Conservation (phyloP, 2,329 filamentous ascomycete species). For the Hawksworthiomyces lignivorus region DNA sequence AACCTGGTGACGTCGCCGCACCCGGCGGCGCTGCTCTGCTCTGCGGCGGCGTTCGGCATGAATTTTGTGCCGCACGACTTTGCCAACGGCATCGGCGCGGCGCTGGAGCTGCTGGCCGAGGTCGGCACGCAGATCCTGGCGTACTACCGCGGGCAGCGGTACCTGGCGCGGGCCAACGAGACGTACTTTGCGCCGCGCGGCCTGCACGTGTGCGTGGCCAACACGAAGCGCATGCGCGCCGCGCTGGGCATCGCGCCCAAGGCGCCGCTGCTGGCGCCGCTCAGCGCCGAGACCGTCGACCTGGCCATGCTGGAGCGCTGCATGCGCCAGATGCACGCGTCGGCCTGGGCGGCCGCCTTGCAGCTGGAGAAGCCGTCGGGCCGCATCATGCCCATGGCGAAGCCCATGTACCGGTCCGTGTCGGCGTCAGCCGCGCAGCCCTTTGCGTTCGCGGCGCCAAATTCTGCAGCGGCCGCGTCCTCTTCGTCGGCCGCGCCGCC, state of each 20-base stretch:
- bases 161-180: conserved; percentile 23
- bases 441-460: no score
- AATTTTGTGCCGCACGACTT: conserved; percentile 22
- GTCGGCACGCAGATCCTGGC: conserved; percentile 19
- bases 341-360: conserved; percentile 12
- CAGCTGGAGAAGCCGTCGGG: conserved; percentile 7
- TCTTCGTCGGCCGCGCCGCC: no score
- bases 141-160: conserved; percentile 21
- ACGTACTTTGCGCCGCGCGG: conserved; percentile 24
- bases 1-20: conserved; percentile 26
- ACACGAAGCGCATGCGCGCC: conserved; percentile 18
- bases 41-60: conserved; percentile 18
- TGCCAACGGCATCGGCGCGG: conserved; percentile 19
- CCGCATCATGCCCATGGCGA: conserved; percentile 4
- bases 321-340: conserved; percentile 13
- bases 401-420: neutral
- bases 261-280: conserved; percentile 15
- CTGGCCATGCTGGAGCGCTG: conserved; percentile 17
- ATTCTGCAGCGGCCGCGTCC: no score
- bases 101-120: conserved; percentile 17
- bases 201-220: conserved; percentile 21
- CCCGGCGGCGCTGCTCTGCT: conserved; percentile 20
- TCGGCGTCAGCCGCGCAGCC: no score
- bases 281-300: conserved; percentile 18
- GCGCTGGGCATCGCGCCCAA: conserved; percentile 18